Conservation (phyloP, 1,139 yeast species). For the Geotrichum cucujoidarum region DNA sequence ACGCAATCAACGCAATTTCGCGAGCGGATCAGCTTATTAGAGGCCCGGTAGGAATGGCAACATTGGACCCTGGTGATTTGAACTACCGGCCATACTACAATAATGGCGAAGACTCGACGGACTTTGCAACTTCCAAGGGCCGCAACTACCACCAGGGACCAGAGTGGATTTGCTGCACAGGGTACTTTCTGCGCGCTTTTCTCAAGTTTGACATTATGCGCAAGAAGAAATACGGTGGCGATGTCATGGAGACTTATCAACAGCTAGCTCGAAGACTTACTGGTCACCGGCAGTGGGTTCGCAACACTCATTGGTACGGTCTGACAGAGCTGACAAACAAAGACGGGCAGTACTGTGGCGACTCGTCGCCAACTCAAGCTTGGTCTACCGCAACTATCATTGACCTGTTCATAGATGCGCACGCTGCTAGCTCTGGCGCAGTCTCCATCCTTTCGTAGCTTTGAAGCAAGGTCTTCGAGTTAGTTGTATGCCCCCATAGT, state of each 20-base stretch:
- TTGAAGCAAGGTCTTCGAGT: too few relatives aligned
- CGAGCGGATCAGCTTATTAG: slow-evolving; percentile 68
- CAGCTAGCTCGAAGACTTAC: slow-evolving; percentile 49
- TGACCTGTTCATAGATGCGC: slow-evolving; percentile 65
- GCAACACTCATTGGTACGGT: slow-evolving; percentile 84
- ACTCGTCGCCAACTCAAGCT: slow-evolving; percentile 94
- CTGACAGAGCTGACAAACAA: slow-evolving; percentile 87
- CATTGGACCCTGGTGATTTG: slow-evolving; percentile 87
- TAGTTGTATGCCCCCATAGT: too few relatives aligned
- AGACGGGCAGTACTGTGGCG: slow-evolving; percentile 75
- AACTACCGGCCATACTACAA: slow-evolving; percentile 86
- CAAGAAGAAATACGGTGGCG: slow-evolving; percentile 23
- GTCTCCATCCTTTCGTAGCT: too few relatives aligned
- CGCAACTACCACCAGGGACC: slow-evolving; percentile 98
- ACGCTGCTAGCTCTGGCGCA: too few relatives aligned
- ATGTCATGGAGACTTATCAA: slow-evolving; percentile 39
- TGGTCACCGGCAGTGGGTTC: slow-evolving; percentile 65
- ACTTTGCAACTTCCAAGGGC: slow-evolving; percentile 91
- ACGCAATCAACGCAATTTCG: slow-evolving; percentile 59
- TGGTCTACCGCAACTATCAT: slow-evolving; percentile 88
- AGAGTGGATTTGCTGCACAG: slow-evolving; percentile 94
- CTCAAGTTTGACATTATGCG: slow-evolving; percentile 47
- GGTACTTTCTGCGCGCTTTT: slow-evolving; percentile 80
- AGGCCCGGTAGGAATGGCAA: slow-evolving; percentile 89
- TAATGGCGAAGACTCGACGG: slow-evolving; percentile 73